Conservation (phyloP, 176 grass and related monocot species). For the Aegilops bicornis region DNA sequence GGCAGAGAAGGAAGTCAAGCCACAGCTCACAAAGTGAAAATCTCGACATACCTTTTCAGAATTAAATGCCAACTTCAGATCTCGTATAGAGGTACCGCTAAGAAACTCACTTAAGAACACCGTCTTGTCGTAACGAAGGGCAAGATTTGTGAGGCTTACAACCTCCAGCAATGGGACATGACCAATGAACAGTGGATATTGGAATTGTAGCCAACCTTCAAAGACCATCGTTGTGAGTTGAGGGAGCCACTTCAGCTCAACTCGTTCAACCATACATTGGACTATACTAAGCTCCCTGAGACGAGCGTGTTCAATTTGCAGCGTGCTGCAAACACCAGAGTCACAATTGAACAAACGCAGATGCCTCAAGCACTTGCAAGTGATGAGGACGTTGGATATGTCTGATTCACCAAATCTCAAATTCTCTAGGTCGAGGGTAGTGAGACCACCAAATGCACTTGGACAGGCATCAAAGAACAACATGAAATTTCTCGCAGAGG, state of each 20-base stretch:
- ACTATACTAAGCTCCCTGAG: too few relatives aligned
- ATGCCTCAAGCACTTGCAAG: background rate
- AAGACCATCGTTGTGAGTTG: background rate
- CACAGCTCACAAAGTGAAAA: background rate
- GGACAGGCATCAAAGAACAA: background rate
- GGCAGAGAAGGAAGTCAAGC: background rate
- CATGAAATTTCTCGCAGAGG: background rate
- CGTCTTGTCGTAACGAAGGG: background rate
- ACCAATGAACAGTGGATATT: background rate
- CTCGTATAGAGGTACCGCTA: background rate
- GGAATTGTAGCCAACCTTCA: background rate
- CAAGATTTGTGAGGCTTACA: background rate
- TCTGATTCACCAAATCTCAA: background rate
- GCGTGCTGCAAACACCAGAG: too few relatives aligned
- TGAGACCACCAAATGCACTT: background rate
- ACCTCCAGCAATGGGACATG: background rate
- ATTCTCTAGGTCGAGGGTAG: background rate
- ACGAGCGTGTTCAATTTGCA: too few relatives aligned
- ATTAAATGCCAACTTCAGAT: background rate
- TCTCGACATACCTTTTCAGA: background rate
- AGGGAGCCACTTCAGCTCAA: too few relatives aligned
- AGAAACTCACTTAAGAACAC: background rate
- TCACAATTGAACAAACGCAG: too few relatives aligned
- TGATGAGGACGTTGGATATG: background rate
- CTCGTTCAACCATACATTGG: too few relatives aligned